Base-by-base conservation (phyloP, 2,329 filamentous ascomycete species). In the Piedraia hortae region DNA sequence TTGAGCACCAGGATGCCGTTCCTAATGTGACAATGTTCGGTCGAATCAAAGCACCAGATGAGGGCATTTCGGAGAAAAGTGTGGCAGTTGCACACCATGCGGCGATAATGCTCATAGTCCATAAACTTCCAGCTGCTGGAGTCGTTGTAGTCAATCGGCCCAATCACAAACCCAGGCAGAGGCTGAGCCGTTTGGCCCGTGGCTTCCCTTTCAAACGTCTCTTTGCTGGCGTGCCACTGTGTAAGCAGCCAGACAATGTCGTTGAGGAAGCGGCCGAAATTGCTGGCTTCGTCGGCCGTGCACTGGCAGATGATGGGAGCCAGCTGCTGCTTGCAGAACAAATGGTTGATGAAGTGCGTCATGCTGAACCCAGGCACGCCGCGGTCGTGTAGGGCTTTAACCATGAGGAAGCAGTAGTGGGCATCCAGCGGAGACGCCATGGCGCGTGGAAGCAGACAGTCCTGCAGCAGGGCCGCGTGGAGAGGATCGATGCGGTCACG, bases 1-100 rank as follows among this genome's bases (percentile, higher is more conserved):
- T 85, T 88, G 27, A 97, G 54, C 3, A 93, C 58, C 26, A 72
- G 85, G 33, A 93, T 88, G 19, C 78, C 77, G 41, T 97, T 97
- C 24, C 82, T 68, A 40, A 93, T 89, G 43, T 91, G 80, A 71
- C 91, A 91, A 61, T 85, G 97, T 45, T 93, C 82, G 14, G 62
- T 66, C 13, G 70, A 69, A 10, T 64, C 63, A 20, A 97, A 56
- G 41, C 82, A 91, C 16, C 60, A 59, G 41, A 78, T 80, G 24
- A 97, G 52, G 2, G 82, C 75, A 21, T 53, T 61, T 34, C 71
- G 72, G 19, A 97, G 50, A 30, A 72, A 65, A 35, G 70, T 66
- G 44, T 97, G 88, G 78, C 82, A 93, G 34, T 74, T 72, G 51
- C 72, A 85, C 14, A 91, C 54, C 23, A 88, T 50, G 33, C 74